These are phyloP conservation scores for Skeletonema costatum DNA, from an alignment of 108 stramenopile species.

Conservation along the genomic window DNA sequence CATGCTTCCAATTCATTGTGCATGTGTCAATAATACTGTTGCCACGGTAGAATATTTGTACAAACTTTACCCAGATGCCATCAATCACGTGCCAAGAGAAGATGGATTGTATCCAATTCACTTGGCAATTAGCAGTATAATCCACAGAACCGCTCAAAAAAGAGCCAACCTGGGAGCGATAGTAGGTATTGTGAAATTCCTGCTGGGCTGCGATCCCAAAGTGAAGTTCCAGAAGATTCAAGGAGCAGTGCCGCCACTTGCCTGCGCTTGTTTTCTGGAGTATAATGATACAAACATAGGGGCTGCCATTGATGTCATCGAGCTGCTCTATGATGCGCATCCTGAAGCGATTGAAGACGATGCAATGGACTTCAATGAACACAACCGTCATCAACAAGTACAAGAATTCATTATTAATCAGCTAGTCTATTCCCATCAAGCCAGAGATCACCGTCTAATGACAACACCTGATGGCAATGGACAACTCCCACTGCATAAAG, in stretches of 20 bases:
- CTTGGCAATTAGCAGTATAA: not conserved
- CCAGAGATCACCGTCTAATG: not conserved
- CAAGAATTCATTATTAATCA: not conserved
- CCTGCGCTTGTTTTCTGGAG: not conserved
- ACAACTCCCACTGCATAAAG: not conserved
- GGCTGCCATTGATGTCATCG: not conserved
- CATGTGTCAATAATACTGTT: not conserved
- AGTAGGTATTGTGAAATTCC: not conserved
- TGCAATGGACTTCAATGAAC: not conserved
- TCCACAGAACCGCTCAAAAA: too few species aligned
- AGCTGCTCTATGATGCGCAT: not conserved
- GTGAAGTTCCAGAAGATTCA: too few species aligned
- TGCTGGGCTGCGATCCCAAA: too few species aligned
- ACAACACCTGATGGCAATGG: not conserved
- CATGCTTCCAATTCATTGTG: slow-evolving; percentile 2
- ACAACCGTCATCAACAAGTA: not conserved
- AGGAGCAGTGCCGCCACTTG: not conserved
- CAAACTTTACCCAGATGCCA: not conserved
- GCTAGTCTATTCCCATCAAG: not conserved
- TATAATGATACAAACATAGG: not conserved
- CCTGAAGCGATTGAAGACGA: not conserved
- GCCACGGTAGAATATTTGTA: not conserved
- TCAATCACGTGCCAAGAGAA: not conserved
- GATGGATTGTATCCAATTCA: not conserved
- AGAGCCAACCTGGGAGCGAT: not conserved